These are phyloP conservation scores for Calonectria pteridis DNA, from an alignment of 2,329 filamentous ascomycete genomes.

Conservation along the genomic window DNA sequence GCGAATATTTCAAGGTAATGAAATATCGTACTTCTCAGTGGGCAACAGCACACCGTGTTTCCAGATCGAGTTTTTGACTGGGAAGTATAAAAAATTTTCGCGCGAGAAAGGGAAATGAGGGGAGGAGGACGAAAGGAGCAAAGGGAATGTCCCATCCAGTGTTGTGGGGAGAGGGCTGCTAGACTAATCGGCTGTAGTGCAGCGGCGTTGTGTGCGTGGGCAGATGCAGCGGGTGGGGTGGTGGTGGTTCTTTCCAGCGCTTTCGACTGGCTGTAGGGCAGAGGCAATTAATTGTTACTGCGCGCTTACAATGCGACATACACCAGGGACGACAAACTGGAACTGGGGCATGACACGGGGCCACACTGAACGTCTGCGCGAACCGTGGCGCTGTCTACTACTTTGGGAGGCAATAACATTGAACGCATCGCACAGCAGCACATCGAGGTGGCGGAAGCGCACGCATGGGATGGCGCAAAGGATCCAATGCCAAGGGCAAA, in stretches of 20 bases:
- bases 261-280: constrained; percentile 19
- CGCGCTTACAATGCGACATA: constrained; percentile 9
- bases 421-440: not conserved
- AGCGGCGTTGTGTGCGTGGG: constrained; percentile 15
- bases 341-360: not conserved
- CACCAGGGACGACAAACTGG: not conserved
- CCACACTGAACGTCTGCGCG: constrained; percentile 1
- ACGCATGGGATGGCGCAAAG: constrained; percentile 1
- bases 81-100: constrained; percentile 41
- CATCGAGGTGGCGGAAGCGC: not conserved
- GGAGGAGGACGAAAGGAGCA: constrained; percentile 31
- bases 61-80: constrained; percentile 28
- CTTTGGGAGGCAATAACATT: not conserved
- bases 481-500: not conserved
- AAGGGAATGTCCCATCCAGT: constrained; percentile 24
- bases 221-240: constrained; percentile 6
- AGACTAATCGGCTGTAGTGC: constrained; percentile 21
- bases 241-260: constrained; percentile 19
- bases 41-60: constrained; percentile 21
- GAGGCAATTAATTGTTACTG: constrained; percentile 14
- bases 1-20: constrained; percentile 13
- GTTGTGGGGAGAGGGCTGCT: constrained; percentile 19
- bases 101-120: constrained; percentile 40
- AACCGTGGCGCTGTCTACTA: not conserved
- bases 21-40: constrained; percentile 10